Percentiles rank a stretch among this genome's conserved stretches.
These are phyloP conservation scores for Agrocybe praecox DNA, from an alignment of 768 basidiomycete species.

Conservation along the genomic window DNA sequence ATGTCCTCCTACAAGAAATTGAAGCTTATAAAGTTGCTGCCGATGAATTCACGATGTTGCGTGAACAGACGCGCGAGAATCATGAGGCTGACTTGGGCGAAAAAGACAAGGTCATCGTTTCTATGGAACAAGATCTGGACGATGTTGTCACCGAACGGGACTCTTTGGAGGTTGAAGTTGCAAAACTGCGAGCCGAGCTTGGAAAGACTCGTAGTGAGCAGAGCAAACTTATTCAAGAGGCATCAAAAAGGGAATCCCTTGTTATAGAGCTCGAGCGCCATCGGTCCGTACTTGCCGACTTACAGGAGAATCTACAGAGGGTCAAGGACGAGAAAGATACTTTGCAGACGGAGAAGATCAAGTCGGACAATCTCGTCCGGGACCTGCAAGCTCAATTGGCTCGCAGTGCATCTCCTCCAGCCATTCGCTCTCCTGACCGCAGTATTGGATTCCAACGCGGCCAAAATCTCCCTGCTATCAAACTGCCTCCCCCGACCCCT, in stretches of 20 bases:
- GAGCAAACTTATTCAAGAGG: slow-evolving; percentile 66
- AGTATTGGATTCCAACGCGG: slow-evolving; percentile 56
- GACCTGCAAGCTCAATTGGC: slow-evolving; percentile 78
- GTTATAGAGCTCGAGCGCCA: slow-evolving; percentile 77
- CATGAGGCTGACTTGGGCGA: slow-evolving; percentile 53
- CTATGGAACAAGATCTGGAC: slow-evolving; percentile 53
- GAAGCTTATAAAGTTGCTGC: slow-evolving; percentile 58
- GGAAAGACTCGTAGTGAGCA: slow-evolving; percentile 60
- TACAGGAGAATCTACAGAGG: slow-evolving; percentile 76
- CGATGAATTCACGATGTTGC: slow-evolving; percentile 50
- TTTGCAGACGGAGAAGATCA: slow-evolving; percentile 71
- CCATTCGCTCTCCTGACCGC: slow-evolving; percentile 55
- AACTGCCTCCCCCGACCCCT: slow-evolving; percentile 86
- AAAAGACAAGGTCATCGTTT: slow-evolving; percentile 47
- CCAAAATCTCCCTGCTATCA: slow-evolving; percentile 62
- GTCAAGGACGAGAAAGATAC: slow-evolving; percentile 83
- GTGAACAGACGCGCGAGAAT: slow-evolving; percentile 39
- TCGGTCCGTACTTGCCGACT: slow-evolving; percentile 72
- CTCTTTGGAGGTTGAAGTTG: slow-evolving; percentile 47
- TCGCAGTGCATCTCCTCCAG: slow-evolving; percentile 61
- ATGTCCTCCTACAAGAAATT: slow-evolving; percentile 57
- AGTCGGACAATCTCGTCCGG: slow-evolving; percentile 68
- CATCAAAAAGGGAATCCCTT: slow-evolving; percentile 74
- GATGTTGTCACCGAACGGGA: slow-evolving; percentile 46
- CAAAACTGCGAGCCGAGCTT: slow-evolving; percentile 59